Conservation (phyloP, 768 basidiomycete species). For the Boletus sp. region DNA sequence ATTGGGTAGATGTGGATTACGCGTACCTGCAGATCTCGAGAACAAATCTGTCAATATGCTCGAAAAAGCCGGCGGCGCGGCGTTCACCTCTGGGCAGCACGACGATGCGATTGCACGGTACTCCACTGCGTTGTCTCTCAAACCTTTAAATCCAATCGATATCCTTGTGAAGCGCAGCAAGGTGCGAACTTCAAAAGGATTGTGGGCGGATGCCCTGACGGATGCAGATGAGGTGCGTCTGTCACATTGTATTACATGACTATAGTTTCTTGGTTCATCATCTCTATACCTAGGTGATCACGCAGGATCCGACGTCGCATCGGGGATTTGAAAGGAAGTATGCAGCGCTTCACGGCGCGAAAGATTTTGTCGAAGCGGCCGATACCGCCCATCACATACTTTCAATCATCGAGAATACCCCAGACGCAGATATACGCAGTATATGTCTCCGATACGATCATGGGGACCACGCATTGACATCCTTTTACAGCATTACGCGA, state of each 20-base stretch:
- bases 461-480: not conserved
- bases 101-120: constrained; percentile 4
- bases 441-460: not conserved
- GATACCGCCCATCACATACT: not conserved
- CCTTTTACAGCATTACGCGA: not conserved
- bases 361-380: not conserved
- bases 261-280: not conserved
- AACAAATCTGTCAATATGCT: not conserved
- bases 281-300: not conserved
- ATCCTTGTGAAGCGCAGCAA: too few species aligned
- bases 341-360: not conserved
- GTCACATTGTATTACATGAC: too few species aligned
- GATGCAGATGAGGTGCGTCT: too few species aligned
- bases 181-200: too few species aligned
- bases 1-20: not conserved
- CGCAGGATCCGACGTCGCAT: not conserved
- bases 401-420: not conserved
- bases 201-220: too few species aligned
- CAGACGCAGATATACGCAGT: not conserved
- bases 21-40: not conserved
- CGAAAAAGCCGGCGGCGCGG: not conserved
- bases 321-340: constrained; percentile 1
- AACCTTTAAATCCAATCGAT: too few species aligned
- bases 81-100: not conserved
- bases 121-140: not conserved